These are phyloP conservation scores for Aspergillus baeticus DNA, from an alignment of 495 filamentous ascomycete genomes.

Conservation along the genomic window DNA sequence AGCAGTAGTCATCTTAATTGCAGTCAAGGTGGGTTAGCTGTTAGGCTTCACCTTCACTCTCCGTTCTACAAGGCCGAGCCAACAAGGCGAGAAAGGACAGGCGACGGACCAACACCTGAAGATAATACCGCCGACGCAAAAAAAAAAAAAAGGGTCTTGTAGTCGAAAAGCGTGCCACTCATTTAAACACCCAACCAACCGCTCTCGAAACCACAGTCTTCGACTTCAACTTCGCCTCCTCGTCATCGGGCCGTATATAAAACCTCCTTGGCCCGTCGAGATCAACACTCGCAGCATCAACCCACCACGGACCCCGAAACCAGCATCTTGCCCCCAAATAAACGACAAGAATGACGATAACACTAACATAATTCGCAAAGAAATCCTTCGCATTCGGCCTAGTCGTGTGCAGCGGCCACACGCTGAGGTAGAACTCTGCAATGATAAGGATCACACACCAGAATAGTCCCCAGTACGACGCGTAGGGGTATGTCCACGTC, in stretches of 20 bases:
- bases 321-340: slow-evolving; percentile 22
- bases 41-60: too few relatives aligned
- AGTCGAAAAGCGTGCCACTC: too few relatives aligned
- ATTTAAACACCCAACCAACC: background rate
- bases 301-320: slow-evolving; percentile 30
- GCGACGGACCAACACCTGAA: too few relatives aligned
- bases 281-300: slow-evolving; percentile 27
- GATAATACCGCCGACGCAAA: too few relatives aligned
- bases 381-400: slow-evolving; percentile 24
- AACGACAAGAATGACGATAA: slow-evolving; percentile 23
- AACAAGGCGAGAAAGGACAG: too few relatives aligned
- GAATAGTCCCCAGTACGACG: slow-evolving; percentile 23
- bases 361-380: slow-evolving; percentile 29
- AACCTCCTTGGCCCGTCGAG: slow-evolving; percentile 26
- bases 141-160: too few relatives aligned
- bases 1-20: too few relatives aligned
- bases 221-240: slow-evolving; percentile 18
- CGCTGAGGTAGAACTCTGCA: slow-evolving; percentile 27
- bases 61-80: too few relatives aligned
- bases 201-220: background rate
- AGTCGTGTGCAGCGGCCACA: slow-evolving; percentile 23
- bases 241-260: too few relatives aligned
- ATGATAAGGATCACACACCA: slow-evolving; percentile 28
- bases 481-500: slow-evolving; percentile 33
- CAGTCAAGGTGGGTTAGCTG: too few relatives aligned